Evolutionary conservation across 2,329 filamentous ascomycete genomes (phyloP).

Genomic region (Colletotrichum sp.): DNA sequence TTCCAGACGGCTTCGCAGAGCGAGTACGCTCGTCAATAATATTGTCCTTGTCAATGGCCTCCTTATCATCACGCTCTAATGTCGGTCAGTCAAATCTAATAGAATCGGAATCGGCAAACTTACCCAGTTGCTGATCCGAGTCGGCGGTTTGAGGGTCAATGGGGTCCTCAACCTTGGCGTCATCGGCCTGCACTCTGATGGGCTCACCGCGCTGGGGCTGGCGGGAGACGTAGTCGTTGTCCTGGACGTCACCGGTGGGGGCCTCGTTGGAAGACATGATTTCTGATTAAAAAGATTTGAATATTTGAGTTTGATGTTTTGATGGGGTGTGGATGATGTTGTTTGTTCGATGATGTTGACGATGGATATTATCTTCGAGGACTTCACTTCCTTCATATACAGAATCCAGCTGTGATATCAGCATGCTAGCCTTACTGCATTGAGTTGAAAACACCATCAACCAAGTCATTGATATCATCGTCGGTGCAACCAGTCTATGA

Average conservation of each 20-base stretch:
- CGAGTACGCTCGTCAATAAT: conserved; percentile 40
- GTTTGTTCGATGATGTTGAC: too few species aligned
- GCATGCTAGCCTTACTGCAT: not conserved
- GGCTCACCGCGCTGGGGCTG: conserved; percentile 27
- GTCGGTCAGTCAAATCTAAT: rapidly evolving
- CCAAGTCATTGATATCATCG: not conserved
- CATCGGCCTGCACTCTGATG: conserved; percentile 37
- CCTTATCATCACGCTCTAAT: conserved; percentile 37
- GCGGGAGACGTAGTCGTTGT: conserved; percentile 35
- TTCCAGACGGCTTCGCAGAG: conserved; percentile 28
- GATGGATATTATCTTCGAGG: rapidly evolving
- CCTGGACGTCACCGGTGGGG: conserved; percentile 5
- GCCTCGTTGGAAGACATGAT: conserved; percentile 13
- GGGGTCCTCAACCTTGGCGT: conserved; percentile 35
- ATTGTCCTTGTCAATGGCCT: conserved; percentile 40
- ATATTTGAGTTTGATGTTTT: too few species aligned
- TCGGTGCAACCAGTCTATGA: conserved; percentile 9
- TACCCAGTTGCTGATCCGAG: conserved; percentile 39
- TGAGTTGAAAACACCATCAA: not conserved
- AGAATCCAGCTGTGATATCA: not conserved
- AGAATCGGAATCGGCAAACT: not conserved
- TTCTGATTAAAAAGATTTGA: not conserved
- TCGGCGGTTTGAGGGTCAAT: conserved; percentile 34
- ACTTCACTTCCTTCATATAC: conserved; percentile 1
- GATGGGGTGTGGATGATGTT: too few species aligned